These are phyloP conservation scores for Arthroderma sp. DNA, from an alignment of 2,329 filamentous ascomycete genomes.

Conservation along the genomic window DNA sequence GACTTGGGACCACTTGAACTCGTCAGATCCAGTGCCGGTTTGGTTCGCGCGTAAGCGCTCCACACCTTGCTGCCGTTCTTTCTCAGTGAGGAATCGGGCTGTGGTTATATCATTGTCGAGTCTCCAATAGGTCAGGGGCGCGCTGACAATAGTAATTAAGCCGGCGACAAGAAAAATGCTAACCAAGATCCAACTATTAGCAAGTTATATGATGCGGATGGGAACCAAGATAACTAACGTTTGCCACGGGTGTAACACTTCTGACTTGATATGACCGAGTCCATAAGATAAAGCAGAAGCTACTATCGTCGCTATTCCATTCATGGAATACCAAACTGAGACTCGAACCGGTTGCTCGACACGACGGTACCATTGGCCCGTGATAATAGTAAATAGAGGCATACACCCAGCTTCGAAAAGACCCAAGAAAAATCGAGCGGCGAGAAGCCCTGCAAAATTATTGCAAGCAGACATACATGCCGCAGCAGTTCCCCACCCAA, in stretches of 20 bases:
- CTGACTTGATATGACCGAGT: constrained; percentile 39
- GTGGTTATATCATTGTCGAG: constrained; percentile 46
- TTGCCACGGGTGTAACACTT: constrained; percentile 36
- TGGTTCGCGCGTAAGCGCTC: constrained; percentile 40
- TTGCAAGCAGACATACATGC: constrained; percentile 35
- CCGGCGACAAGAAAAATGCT: constrained; percentile 50
- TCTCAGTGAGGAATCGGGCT: constrained; percentile 34
- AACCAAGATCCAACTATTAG: neutral
- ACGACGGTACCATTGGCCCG: constrained; percentile 34
- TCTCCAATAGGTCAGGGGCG: constrained; percentile 45
- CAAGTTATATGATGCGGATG: neutral
- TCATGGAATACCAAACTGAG: constrained; percentile 54
- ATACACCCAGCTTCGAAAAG: constrained; percentile 41
- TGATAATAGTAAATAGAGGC: constrained; percentile 33
- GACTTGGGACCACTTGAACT: constrained; percentile 35
- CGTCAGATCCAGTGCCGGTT: constrained; percentile 32
- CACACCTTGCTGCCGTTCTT: constrained; percentile 34
- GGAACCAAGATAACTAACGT: constrained; percentile 23
- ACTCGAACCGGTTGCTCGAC: constrained; percentile 51
- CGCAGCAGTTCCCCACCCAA: constrained; percentile 39
- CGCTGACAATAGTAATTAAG: constrained; percentile 45
- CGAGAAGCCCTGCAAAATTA: constrained; percentile 34
- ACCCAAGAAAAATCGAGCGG: constrained; percentile 39
- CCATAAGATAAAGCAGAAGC: constrained; percentile 45
- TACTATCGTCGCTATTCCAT: constrained; percentile 44